A percentile compares a stretch with the other conserved stretches of the same genome.
Conservation (phyloP, 2,329 filamentous ascomycete genomes). For the Plenodomus tracheiphilus region DNA sequence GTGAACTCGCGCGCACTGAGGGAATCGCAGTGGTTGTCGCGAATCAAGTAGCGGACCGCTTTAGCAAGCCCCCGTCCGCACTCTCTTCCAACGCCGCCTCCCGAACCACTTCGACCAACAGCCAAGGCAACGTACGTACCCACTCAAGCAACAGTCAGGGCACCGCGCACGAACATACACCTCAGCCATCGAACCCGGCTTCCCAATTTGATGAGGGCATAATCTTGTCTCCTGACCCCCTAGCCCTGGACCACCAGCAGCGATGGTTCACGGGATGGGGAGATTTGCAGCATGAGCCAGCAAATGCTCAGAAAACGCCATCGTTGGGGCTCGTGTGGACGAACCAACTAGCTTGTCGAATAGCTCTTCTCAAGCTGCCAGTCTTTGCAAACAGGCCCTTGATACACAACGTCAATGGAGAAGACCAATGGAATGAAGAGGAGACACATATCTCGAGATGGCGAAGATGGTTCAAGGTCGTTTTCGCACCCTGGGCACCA, state of each 20-base stretch:
- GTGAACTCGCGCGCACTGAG: constrained; percentile 73
- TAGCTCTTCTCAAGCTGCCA: constrained; percentile 77
- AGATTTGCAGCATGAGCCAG: constrained; percentile 53
- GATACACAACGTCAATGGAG: constrained; percentile 33
- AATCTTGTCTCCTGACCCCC: constrained; percentile 55
- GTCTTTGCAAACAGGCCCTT: constrained; percentile 43
- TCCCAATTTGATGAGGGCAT: constrained; percentile 18
- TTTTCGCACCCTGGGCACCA: constrained; percentile 78
- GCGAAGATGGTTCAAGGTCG: constrained; percentile 81
- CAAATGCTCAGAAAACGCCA: constrained; percentile 70
- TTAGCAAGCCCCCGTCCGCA: constrained; percentile 50
- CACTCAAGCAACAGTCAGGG: constrained; percentile 32
- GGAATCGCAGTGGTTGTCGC: constrained; percentile 85
- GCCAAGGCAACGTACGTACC: constrained; percentile 18
- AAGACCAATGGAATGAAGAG: constrained; percentile 48
- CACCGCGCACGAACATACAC: constrained; percentile 13
- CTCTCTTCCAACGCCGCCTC: constrained; percentile 29
- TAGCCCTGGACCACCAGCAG: constrained; percentile 86
- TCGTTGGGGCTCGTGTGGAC: constrained; percentile 88
- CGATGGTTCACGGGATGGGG: constrained; percentile 97
- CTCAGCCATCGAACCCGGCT: constrained; percentile 13
- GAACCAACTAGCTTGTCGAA: constrained; percentile 80
- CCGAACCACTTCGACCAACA: constrained; percentile 28
- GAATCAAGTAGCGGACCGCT: constrained; percentile 94
- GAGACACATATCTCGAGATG: constrained; percentile 59